phyloP scores from a whole-genome alignment of 148 eudicot species.

The Pouteria glomerata region DNA sequence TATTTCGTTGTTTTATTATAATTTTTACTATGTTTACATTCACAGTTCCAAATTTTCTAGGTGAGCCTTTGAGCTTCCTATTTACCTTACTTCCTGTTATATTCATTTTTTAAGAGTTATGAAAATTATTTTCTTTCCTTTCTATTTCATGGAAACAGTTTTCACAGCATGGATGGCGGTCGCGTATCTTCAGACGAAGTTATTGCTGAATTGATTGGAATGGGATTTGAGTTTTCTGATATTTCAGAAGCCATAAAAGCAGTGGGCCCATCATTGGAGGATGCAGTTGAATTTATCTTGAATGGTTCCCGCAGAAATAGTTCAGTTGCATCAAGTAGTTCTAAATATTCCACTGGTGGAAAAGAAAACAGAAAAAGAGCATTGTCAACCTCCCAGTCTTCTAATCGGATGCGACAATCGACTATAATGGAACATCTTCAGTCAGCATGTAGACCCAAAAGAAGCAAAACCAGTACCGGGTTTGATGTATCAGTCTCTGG shows the following conservation, averaged over 20 bases:
- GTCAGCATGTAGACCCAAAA: slow-evolving; percentile 30
- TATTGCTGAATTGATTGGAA: slow-evolving; percentile 36
- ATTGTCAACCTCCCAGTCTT: slow-evolving; percentile 23
- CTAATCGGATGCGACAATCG: slow-evolving; percentile 46
- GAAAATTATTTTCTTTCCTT: not conserved
- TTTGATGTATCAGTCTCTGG: slow-evolving; percentile 20
- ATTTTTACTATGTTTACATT: not conserved
- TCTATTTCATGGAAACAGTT: slow-evolving; percentile 2
- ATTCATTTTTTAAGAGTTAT: not conserved
- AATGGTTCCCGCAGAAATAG: slow-evolving; percentile 24
- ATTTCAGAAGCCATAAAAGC: slow-evolving; percentile 45
- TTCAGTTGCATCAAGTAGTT: slow-evolving; percentile 24
- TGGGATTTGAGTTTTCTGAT: slow-evolving; percentile 51
- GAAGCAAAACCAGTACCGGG: slow-evolving; percentile 20
- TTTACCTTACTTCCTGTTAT: not conserved
- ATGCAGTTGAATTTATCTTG: slow-evolving; percentile 47
- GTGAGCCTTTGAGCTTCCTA: not conserved
- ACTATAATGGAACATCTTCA: slow-evolving; percentile 50
- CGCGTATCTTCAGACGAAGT: slow-evolving; percentile 27
- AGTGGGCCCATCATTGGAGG: slow-evolving; percentile 48
- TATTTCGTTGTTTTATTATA: not conserved
- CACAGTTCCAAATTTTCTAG: not conserved
- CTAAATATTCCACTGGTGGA: slow-evolving; percentile 7
- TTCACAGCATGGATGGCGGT: slow-evolving; percentile 28
- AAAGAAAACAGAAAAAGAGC: slow-evolving; percentile 32